phyloP scores from a whole-genome alignment of 345 rosid genomes.

The Lepidium africanum region DNA sequence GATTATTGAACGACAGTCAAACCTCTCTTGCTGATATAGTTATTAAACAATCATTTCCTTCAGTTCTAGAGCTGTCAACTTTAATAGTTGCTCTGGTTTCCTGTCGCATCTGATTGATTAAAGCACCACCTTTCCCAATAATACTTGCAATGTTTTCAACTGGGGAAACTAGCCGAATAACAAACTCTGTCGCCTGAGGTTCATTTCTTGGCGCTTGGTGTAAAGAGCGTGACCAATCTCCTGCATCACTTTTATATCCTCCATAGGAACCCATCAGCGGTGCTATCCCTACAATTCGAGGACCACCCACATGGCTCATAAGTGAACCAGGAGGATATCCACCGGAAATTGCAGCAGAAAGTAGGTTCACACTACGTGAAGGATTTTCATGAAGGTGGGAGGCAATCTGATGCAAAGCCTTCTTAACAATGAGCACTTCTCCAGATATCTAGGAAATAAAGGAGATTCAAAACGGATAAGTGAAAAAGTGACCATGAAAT shows the following conservation, averaged over 20 bases:
- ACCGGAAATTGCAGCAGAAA: conserved; percentile 55
- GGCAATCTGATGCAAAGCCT: conserved; percentile 77
- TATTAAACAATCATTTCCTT: conserved; percentile 89
- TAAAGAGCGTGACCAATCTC: conserved; percentile 77
- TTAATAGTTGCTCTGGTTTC: conserved; percentile 79
- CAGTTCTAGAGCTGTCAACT: conserved; percentile 79
- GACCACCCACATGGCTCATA: conserved; percentile 49
- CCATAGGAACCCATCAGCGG: conserved; percentile 72
- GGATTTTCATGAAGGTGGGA: conserved; percentile 88
- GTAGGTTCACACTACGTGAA: conserved; percentile 74
- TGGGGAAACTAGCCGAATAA: conserved; percentile 74
- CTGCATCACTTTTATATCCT: conserved; percentile 68
- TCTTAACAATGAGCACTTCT: conserved; percentile 68
- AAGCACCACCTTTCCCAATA: conserved; percentile 89
- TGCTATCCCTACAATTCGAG: conserved; percentile 72
- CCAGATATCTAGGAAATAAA: conserved; percentile 59
- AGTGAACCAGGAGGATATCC: conserved; percentile 54
- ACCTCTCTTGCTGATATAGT: conserved; percentile 90
- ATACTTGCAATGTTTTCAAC: conserved; percentile 80
- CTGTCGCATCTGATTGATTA: conserved; percentile 89
- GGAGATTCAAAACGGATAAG: background rate
- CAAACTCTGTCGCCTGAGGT: conserved; percentile 59
- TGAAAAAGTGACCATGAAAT: background rate
- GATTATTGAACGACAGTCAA: conserved; percentile 2
- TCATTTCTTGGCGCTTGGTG: conserved; percentile 84